Percentiles rank a stretch among this genome's conserved stretches.
phyloP scores from a whole-genome alignment of 208 protist genomes.

The Leishmania lainsoni region DNA sequence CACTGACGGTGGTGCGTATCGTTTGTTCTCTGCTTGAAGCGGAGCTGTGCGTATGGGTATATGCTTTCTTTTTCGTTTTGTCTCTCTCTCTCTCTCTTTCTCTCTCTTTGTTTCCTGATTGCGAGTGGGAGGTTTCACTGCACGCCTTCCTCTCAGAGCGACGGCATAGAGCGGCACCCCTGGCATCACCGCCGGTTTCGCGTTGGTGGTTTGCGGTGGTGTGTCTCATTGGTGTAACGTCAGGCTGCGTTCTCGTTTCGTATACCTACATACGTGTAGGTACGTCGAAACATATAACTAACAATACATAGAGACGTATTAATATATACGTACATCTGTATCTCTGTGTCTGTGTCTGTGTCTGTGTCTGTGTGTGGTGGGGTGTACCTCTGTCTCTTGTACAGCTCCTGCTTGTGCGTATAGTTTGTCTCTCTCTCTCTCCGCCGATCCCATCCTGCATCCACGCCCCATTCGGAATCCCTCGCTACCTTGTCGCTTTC shows the following conservation, averaged over 20 bases:
- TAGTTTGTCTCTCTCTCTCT: background rate
- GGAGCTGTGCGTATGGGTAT: background rate
- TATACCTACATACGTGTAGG: background rate
- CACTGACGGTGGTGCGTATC: background rate
- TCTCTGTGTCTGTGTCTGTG: no score
- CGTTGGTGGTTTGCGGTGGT: background rate
- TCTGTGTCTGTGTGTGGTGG: background rate
- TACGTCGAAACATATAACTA: background rate
- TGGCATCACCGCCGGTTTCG: background rate
- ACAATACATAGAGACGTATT: background rate
- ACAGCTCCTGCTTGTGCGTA: background rate
- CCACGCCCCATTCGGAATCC: background rate
- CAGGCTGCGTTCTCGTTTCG: background rate
- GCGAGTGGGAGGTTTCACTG: background rate
- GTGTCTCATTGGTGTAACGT: background rate
- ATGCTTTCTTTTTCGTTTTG: background rate
- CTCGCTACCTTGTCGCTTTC: slow-evolving; percentile 21
- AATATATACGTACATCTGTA: background rate
- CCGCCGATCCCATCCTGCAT: background rate
- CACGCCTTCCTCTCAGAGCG: background rate
- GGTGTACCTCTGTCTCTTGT: background rate
- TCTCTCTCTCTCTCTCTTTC: background rate
- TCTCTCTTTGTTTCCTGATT: background rate
- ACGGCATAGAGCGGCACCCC: background rate
- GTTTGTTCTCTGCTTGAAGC: background rate